These are phyloP conservation scores for Pilaira anomala DNA, from an alignment of 192 early-diverging fungal species.

Conservation along the genomic window DNA sequence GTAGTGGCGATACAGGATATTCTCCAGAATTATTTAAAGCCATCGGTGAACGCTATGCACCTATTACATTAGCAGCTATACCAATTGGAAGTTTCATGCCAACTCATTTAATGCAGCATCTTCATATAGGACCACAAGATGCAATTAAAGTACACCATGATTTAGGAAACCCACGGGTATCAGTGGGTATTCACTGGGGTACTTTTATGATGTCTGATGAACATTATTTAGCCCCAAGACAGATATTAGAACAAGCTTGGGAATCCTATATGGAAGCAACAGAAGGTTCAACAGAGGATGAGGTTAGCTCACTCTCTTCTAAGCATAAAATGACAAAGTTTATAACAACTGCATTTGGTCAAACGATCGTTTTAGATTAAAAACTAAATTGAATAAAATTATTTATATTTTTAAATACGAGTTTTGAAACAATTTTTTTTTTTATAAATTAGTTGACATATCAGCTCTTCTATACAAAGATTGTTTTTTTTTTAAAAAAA, in stretches of 20 bases:
- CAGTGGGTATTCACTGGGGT: conserved; percentile 59
- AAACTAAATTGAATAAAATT: too few species aligned
- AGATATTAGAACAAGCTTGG: conserved; percentile 20
- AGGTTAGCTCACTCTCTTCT: background rate
- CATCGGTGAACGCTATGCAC: conserved; percentile 48
- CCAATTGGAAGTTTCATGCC: conserved; percentile 57
- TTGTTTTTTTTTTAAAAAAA: too few species aligned
- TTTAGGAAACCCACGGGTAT: conserved; percentile 35
- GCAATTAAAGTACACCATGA: conserved; percentile 47
- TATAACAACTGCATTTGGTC: conserved; percentile 30
- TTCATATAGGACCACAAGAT: conserved; percentile 55
- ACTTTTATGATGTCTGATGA: conserved; percentile 64
- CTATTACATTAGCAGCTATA: conserved; percentile 49
- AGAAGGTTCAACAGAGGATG: conserved; percentile 7
- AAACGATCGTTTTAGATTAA: conserved; percentile 19
- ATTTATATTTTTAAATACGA: too few species aligned
- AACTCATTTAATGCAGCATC: conserved; percentile 45
- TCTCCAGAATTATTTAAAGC: conserved; percentile 45
- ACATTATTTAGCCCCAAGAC: conserved; percentile 51
- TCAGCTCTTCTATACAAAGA: too few species aligned
- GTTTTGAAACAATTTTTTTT: too few species aligned
- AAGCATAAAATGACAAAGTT: conserved; percentile 14
- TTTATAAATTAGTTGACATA: too few species aligned
- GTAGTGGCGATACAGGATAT: conserved; percentile 53
- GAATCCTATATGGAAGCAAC: background rate